Evolutionary conservation across 2,329 filamentous ascomycete genomes (phyloP), one percentile per base, ranked within the genome.

Genomic region (Hypoxylon rubiginosum): DNA sequence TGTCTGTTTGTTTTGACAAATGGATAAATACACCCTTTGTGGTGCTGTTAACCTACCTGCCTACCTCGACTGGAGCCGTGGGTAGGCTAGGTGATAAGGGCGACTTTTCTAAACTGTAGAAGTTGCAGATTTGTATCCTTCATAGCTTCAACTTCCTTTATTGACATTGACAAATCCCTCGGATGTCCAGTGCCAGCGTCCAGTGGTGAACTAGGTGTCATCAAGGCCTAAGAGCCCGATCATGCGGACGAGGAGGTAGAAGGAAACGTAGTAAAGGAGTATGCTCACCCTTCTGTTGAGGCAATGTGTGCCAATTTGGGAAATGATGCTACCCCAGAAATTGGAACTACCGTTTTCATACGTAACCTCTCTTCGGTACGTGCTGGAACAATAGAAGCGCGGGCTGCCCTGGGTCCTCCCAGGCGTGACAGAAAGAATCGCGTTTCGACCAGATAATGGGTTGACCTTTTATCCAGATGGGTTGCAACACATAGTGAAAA

Each of bases 401-500:
- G 49, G 53, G 39, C 32, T 63, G 21, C 21, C 21, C 21, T 24
- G 21, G 32, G 19, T 61, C 55, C 36, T 53, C 50, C 57, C 50
- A 63, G 58, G 56, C 63, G 54, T 46, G 49, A 64, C 34, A 50
- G 32, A 34, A 59, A 50, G 21, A 64, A 58, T 61, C 64, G 59
- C 57, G 51, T 62, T 61, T 58, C 45, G 54, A 66, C 54, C 43
- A 66, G 46, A 49, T 28, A 39, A 41, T 50, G 56, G 11, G 32
- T n/a, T 65, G 41, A 65, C 62, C 60, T 65, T 71, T 72, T 71
- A 71, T 67, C 69, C 69, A 72, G 60, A 71, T 70, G 57, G 66
- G 53, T 56, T 62, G 62, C 55, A 62, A 61, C 64, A 60, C 32
- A 66, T 55, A 54, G 57, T 57, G 21, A 28, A 67, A 64, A 69